These are phyloP conservation scores for Aspergillus bertholletiae DNA, from an alignment of 495 filamentous ascomycete species.

Conservation along the genomic window DNA sequence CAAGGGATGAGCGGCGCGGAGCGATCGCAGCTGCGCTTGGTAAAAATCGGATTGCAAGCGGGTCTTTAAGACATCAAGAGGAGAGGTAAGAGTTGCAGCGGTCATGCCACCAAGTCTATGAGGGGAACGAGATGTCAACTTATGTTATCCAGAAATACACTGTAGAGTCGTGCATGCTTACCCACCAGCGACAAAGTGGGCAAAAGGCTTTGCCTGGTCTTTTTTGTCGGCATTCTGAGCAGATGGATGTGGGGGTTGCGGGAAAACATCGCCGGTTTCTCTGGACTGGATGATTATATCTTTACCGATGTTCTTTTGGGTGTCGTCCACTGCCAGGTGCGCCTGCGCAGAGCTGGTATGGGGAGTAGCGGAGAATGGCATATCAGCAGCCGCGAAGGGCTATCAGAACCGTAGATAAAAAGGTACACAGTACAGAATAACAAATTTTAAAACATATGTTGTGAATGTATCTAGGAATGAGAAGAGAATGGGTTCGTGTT, in stretches of 20 bases:
- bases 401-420: neutral
- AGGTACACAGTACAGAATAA: neutral
- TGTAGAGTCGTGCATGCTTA: conserved; percentile 33
- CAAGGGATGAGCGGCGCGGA: conserved; percentile 38
- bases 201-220: conserved; percentile 73
- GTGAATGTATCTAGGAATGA: neutral
- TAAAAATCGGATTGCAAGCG: conserved; percentile 90
- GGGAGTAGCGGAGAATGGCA: conserved; percentile 18
- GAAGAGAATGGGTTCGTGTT: neutral
- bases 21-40: conserved; percentile 57
- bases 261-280: conserved; percentile 57
- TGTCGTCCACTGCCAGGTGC: conserved; percentile 15
- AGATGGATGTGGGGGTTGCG: conserved; percentile 34
- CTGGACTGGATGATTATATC: conserved; percentile 45
- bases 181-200: conserved; percentile 87
- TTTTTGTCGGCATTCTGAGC: conserved; percentile 16
- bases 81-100: conserved; percentile 77
- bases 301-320: conserved; percentile 5
- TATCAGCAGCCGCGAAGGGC: neutral
- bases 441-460: neutral
- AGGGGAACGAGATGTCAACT: conserved; percentile 1
- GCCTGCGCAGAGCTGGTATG: conserved; percentile 27
- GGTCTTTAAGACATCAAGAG: conserved; percentile 88
- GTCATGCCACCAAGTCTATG: conserved; percentile 81
- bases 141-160: neutral